Percentiles rank a stretch among this genome's conserved stretches.
Conservation (phyloP, 306 rosid genomes). For the Styphnolobium japonicum region DNA sequence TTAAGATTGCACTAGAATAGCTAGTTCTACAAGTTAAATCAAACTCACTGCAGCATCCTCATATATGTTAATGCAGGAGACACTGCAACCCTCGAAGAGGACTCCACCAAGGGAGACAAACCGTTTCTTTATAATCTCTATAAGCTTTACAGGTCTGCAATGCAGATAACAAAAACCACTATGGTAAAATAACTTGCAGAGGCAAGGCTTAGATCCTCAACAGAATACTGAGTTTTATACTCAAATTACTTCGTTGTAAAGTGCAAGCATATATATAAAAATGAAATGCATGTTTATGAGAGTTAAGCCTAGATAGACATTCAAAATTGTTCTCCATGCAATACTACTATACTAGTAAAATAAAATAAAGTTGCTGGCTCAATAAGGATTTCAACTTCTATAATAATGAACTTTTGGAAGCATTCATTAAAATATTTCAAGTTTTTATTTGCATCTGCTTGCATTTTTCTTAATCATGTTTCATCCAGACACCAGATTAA, state of each 20-base stretch:
- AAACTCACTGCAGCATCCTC: conserved; percentile 89
- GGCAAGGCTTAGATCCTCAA: conserved; percentile 4
- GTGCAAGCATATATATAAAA: not conserved
- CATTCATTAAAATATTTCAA: not conserved
- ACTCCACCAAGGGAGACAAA: conserved; percentile 81
- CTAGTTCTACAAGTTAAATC: conserved; percentile 17
- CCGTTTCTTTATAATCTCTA: conserved; percentile 79
- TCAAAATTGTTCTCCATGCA: not conserved
- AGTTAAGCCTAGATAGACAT: not conserved
- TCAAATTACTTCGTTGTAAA: not conserved
- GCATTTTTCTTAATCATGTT: not conserved
- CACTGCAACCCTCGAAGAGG: conserved; percentile 62
- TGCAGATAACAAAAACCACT: conserved; percentile 10
- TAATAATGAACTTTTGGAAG: not conserved
- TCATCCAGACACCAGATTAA: not conserved
- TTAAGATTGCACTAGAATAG: not conserved
- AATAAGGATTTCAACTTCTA: not conserved
- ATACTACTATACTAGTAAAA: not conserved
- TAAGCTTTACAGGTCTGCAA: conserved; percentile 74
- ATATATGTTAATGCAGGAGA: conserved; percentile 58
- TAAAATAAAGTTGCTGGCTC: not conserved
- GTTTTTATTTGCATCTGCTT: not conserved
- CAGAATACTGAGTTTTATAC: not conserved
- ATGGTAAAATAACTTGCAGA: not conserved
- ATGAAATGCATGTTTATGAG: not conserved